Base-by-base conservation (phyloP, 2,329 filamentous ascomycete genomes). In the Aspergillus luchuensis region DNA sequence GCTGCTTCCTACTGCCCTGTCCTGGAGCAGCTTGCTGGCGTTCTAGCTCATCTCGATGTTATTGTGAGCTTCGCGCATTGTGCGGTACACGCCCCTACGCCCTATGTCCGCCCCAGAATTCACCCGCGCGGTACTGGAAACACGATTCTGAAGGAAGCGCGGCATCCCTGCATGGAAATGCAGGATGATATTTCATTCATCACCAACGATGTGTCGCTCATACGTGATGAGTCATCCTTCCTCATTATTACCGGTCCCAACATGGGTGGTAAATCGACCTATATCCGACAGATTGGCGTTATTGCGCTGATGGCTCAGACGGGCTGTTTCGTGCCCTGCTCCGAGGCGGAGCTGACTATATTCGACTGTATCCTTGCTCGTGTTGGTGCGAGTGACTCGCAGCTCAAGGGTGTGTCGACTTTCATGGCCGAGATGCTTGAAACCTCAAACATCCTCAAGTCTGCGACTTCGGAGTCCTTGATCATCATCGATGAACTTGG, bases 381-480 rank as follows among this genome's bases (percentile, higher is more conserved):
- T 68, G 95, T 99, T 0, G 95, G 96, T 45, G 96, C 95, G 6
- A 95, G 91, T 69, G 96, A 99, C 78, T 96, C 91, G 6, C 95
- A 98, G 76, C 89, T 99, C 64, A 98, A 98, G 79, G 95, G 95
- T 38, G 95, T 99, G 2, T 97, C 92, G 3, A 99, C 95, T 0
- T 99, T 99, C 77, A 99, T 99, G 96, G 95, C 95, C 1, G 95
- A 99, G 80, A 99, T 99, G 95, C 85, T 99, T 21, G 95, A 99
- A 76, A 99, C 95, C 1, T 92, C 95, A 67, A 98, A 98, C 74
- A 99, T 99, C 66, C 88, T 99, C 72, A 98, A 98, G 79, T 96
- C 92, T 0, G 95, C 95, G 2, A 99, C 95, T 0, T 87, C 90
- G 33, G 95, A 99, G 74, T 97, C 92, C 4, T 85, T 99, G 56